Base-by-base conservation (phyloP, 2,329 filamentous ascomycete species). In the Gliomastix tumulicola region DNA sequence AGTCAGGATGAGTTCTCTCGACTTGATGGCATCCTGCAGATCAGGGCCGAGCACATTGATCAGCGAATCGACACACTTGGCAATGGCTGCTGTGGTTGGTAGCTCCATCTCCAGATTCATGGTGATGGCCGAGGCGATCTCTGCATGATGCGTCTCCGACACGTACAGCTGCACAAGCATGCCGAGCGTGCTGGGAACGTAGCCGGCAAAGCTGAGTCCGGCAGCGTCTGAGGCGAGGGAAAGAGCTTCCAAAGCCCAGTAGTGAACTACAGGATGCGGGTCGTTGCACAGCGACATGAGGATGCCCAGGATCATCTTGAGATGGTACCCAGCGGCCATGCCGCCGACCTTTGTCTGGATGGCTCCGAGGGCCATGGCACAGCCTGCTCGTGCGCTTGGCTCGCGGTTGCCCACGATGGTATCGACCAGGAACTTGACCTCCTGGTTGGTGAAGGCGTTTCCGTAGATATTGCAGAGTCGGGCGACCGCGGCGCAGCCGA, bases 271-370 rank as follows among this genome's bases (percentile, higher is more conserved):
- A 0, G 92, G 89, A 55, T 98, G 92, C 16, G 90, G 87, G 53
- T 98, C 92, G 48, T 89, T 95, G 57, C 88, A 90, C 9, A 98
- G 72, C 7, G 92, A 97, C 84, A 97, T 94, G n/a, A 98, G 67
- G 27, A 98, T 94, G 15, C 90, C 85, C n/a, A 96, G 75, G 34
- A 98, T 96, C 2, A 88, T 96, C 65, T 97, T 97, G 35, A 98
- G 71, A 56, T 98, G 92, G 49, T 92, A 88, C 4, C 89, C 88
- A 37, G 92, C 92, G 36, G 92, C 92, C 89, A 98, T 97, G 39
- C 92, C 90, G 39, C 92, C 94, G 22, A 98, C 85, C 56, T 95
- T 88, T 15, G 88, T 85, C 61, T 98, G 89, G 35, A 98, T 97
- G 39, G 84, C 85, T 8, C 92, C 92, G 21, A 98, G 66, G 11